phyloP scores from a whole-genome alignment of 2,329 filamentous ascomycete species.

The Neophaeococcomyces aloes region DNA sequence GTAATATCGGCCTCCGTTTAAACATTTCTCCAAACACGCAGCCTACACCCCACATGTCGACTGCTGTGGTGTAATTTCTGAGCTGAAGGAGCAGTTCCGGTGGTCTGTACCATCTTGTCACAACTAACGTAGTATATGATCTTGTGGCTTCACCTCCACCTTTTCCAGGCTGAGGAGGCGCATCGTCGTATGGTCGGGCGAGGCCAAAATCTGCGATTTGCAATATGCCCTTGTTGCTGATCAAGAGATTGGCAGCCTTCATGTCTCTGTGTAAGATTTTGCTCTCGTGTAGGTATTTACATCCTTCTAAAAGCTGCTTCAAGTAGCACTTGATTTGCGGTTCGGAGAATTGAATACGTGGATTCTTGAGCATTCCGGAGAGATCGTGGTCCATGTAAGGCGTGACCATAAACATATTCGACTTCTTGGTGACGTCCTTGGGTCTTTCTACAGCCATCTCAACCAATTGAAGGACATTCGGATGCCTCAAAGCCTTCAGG shows the following conservation, averaged over 20 bases:
- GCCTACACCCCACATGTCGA: slow-evolving; percentile 98
- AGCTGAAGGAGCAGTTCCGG: slow-evolving; percentile 84
- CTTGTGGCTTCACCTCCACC: slow-evolving; percentile 75
- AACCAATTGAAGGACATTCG: slow-evolving; percentile 74
- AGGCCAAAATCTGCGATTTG: slow-evolving; percentile 97
- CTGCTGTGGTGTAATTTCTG: slow-evolving; percentile 87
- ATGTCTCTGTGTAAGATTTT: slow-evolving; percentile 93
- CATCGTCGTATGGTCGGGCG: slow-evolving; percentile 83
- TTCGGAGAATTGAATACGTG: slow-evolving; percentile 73
- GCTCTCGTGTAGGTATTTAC: slow-evolving; percentile 80
- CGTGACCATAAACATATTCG: slow-evolving; percentile 95
- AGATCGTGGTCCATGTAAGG: slow-evolving; percentile 99
- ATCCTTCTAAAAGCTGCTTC: slow-evolving; percentile 79
- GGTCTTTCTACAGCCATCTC: slow-evolving; percentile 90
- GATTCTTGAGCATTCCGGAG: slow-evolving; percentile 93
- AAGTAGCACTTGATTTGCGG: slow-evolving; percentile 97
- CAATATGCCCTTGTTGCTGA: slow-evolving; percentile 84
- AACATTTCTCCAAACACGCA: slow-evolving; percentile 99
- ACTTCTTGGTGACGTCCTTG: slow-evolving; percentile 64
- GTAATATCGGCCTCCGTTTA: slow-evolving; percentile 79
- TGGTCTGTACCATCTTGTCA: slow-evolving; percentile 93
- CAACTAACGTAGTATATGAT: slow-evolving; percentile 93
- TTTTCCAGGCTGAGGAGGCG: slow-evolving; percentile 61
- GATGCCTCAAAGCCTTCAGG: slow-evolving; percentile 85
- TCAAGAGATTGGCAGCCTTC: slow-evolving; percentile 96